A percentile compares a stretch with the other conserved stretches of the same genome.
These are phyloP conservation scores for Conringia planisiliqua DNA, from an alignment of 345 rosid species.

Conservation along the genomic window DNA sequence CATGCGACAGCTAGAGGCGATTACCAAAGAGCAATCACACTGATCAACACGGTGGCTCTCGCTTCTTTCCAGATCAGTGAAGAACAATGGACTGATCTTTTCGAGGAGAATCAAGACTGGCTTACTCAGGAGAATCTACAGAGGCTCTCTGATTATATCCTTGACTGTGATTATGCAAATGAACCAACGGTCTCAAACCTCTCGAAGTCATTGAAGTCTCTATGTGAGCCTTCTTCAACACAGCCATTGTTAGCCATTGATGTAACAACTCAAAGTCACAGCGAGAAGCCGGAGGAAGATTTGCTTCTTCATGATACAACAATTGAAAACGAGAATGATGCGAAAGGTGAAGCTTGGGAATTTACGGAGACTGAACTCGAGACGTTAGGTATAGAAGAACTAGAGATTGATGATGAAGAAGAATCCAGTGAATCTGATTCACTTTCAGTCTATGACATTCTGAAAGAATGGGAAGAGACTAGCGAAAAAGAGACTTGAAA, in stretches of 20 bases:
- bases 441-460: constrained; percentile 67
- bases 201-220: constrained; percentile 46
- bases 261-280: constrained; percentile 3
- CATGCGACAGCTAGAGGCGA: constrained; percentile 53
- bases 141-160: constrained; percentile 48
- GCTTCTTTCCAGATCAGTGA: constrained; percentile 81
- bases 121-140: constrained; percentile 39
- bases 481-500: constrained; percentile 34
- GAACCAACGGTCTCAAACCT: constrained; percentile 67
- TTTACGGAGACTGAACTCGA: constrained; percentile 37
- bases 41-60: constrained; percentile 56
- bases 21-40: constrained; percentile 56
- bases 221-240: constrained; percentile 31
- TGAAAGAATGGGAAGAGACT: constrained; percentile 61
- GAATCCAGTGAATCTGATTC: constrained; percentile 32
- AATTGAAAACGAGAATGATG: not conserved
- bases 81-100: constrained; percentile 66
- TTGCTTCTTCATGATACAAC: constrained; percentile 17
- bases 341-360: constrained; percentile 20
- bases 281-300: constrained; percentile 4
- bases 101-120: constrained; percentile 42
- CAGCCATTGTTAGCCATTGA: constrained; percentile 20
- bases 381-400: constrained; percentile 34
- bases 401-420: constrained; percentile 28
- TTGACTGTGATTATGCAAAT: constrained; percentile 40